phyloP scores from a whole-genome alignment of 306 rosid species.

The Clitoria ternatea region DNA sequence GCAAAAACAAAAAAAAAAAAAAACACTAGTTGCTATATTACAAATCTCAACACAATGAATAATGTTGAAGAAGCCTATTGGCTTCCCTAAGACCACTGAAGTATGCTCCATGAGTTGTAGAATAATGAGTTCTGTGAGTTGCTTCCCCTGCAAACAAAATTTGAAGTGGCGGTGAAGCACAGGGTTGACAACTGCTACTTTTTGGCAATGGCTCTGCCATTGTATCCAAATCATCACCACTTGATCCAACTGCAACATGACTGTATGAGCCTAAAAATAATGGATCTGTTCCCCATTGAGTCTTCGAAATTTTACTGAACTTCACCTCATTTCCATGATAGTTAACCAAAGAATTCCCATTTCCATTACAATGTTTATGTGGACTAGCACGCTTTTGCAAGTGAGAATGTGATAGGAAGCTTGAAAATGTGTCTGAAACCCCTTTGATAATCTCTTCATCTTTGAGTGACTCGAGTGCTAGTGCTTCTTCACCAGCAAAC shows the following conservation, averaged over 20 bases:
- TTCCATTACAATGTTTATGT: constrained; percentile 39
- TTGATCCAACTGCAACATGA: constrained; percentile 79
- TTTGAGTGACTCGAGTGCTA: constrained; percentile 62
- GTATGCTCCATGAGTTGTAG: constrained; percentile 98
- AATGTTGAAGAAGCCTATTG: constrained; percentile 83
- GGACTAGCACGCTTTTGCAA: constrained; percentile 15
- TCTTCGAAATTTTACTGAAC: constrained; percentile 55
- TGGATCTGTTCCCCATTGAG: constrained; percentile 78
- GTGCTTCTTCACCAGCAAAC: constrained; percentile 89
- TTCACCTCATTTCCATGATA: constrained; percentile 31
- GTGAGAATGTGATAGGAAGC: constrained; percentile 37
- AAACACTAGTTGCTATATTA: constrained; percentile 22
- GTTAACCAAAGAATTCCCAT: constrained; percentile 21
- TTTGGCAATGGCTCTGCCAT: constrained; percentile 91
- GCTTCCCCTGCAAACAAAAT: constrained; percentile 97
- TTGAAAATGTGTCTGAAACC: constrained; percentile 56
- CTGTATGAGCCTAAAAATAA: constrained; percentile 83
- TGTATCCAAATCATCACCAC: constrained; percentile 76
- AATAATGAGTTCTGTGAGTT: constrained; percentile 92
- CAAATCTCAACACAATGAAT: constrained; percentile 50
- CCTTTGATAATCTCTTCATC: constrained; percentile 71
- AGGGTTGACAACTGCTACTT: constrained; percentile 15
- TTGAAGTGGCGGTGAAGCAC: constrained; percentile 55
- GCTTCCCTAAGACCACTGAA: constrained; percentile 97
- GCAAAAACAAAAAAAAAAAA: no score